phyloP scores from a whole-genome alignment of 306 rosid genomes.

The Styphnolobium japonicum region DNA sequence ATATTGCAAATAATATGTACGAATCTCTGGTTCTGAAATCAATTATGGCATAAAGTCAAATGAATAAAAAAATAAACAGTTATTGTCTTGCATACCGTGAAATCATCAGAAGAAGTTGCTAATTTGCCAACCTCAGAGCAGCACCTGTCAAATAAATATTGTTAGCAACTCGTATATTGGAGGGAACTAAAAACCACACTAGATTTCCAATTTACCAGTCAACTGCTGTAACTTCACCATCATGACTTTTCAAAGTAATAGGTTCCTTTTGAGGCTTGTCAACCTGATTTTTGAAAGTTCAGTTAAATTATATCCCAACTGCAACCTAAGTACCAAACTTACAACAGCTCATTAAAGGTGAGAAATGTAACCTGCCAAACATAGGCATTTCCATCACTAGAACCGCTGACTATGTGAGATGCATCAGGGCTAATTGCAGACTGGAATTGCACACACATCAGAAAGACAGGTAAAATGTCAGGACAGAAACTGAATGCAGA shows the following conservation, averaged over 20 bases:
- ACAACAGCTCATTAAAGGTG: not conserved
- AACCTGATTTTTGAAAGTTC: slow-evolving; percentile 52
- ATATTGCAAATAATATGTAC: not conserved
- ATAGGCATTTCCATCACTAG: slow-evolving; percentile 78
- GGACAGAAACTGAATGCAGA: not conserved
- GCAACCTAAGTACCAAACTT: not conserved
- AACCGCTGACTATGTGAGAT: slow-evolving; percentile 73
- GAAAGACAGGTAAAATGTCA: not conserved
- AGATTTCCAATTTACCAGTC: slow-evolving; percentile 61
- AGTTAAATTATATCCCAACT: slow-evolving; percentile 11
- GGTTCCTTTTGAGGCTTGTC: slow-evolving; percentile 64
- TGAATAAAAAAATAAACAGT: not conserved
- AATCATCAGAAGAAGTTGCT: slow-evolving; percentile 89
- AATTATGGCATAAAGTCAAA: not conserved
- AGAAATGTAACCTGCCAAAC: slow-evolving; percentile 76
- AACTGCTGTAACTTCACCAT: slow-evolving; percentile 85
- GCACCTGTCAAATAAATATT: slow-evolving; percentile 52
- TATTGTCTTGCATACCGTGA: slow-evolving; percentile 51
- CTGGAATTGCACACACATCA: slow-evolving; percentile 49
- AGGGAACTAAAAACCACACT: slow-evolving; percentile 11
- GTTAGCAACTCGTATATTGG: not conserved
- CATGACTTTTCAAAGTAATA: slow-evolving; percentile 56
- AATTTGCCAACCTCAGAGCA: slow-evolving; percentile 66
- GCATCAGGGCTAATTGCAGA: slow-evolving; percentile 89
- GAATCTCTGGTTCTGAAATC: not conserved